Base-by-base conservation (phyloP, 306 rosid species). In the Vigna angularis region DNA sequence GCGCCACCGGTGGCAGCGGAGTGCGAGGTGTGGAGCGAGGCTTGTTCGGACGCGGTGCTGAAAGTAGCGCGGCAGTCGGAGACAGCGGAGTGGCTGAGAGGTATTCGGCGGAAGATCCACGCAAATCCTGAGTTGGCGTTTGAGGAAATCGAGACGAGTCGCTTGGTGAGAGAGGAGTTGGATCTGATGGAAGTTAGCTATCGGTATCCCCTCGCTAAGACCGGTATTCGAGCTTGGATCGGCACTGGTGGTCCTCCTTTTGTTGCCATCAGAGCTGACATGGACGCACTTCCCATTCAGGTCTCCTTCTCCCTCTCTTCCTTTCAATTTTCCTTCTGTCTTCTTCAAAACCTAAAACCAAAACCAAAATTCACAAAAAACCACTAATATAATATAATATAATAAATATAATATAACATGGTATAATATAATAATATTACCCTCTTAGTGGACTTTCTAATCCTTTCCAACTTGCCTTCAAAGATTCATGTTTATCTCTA, bases 251-350 rank as follows among this genome's bases (percentile, higher is more conserved):
- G 89, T 7, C 93, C 97, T 7, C 98, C 98, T 53, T 92, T 89
- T 80, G 97, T 94, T 44, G 97, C 97, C 8, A 72, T 94, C 79
- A 84, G 98, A 81, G 98, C 98, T 56, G 98, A 94, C 88, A 92
- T 94, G 98, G 98, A 94, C 58, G 97, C 98, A n/a, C 97, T 92
- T 47, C 98, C 98, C 2, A 92, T 94, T 38, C 97, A 94, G 97
- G 98, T 76, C 32, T 53, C 7, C 17, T 3, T 11, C 64, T 56
- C 12, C 62, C 7, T 13, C 16, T 18, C 59, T 17, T 53, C 14
- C 28, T 17, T 53, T 1, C 28, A 10, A 6, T 40, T 57, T 57
- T 44, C 17, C 22, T 14, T 5, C 14, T 38, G 3, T 1, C 7
- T 70, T 9, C 9, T 59, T 14, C 11, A 70, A 61, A 45, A 56